Percentiles rank a stretch among this genome's conserved stretches.
These are phyloP conservation scores for Pythium folliculosum DNA, from an alignment of 352 stramenopile genomes.

Conservation along the genomic window DNA sequence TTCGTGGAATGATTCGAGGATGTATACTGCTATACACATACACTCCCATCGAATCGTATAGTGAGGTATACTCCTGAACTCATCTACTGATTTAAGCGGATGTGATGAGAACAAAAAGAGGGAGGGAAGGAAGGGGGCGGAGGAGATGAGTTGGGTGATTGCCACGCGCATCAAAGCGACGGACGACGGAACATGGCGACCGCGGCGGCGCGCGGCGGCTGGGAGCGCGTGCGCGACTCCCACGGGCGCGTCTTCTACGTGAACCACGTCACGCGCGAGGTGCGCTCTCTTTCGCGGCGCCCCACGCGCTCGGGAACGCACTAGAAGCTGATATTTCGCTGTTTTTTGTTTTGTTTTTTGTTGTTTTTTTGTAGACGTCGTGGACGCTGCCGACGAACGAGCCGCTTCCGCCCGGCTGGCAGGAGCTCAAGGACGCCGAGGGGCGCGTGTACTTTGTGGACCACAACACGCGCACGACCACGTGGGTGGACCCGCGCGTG, in stretches of 20 bases:
- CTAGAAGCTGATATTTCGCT: neutral
- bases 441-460: conserved; percentile 85
- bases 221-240: conserved; percentile 82
- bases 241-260: conserved; percentile 87
- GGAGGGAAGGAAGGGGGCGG: neutral
- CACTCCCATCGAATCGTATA: neutral
- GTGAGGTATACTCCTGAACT: neutral
- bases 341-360: neutral
- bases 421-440: conserved; percentile 75
- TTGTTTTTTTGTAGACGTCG: conserved; percentile 51
- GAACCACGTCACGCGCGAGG: conserved; percentile 80
- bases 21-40: neutral
- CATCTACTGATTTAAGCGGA: neutral
- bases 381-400: conserved; percentile 75
- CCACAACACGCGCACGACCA: conserved; percentile 72
- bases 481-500: conserved; percentile 81
- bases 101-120: neutral
- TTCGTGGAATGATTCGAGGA: too few species aligned
- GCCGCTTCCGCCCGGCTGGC: conserved; percentile 71
- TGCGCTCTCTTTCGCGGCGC: conserved; percentile 27
- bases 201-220: conserved; percentile 36
- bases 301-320: neutral
- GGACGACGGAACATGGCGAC: conserved; percentile 11
- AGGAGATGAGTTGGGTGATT: conserved; percentile 9
- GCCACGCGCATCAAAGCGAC: neutral